phyloP scores from a whole-genome alignment of 1,139 yeast genomes.

The Taphrina betulina region DNA sequence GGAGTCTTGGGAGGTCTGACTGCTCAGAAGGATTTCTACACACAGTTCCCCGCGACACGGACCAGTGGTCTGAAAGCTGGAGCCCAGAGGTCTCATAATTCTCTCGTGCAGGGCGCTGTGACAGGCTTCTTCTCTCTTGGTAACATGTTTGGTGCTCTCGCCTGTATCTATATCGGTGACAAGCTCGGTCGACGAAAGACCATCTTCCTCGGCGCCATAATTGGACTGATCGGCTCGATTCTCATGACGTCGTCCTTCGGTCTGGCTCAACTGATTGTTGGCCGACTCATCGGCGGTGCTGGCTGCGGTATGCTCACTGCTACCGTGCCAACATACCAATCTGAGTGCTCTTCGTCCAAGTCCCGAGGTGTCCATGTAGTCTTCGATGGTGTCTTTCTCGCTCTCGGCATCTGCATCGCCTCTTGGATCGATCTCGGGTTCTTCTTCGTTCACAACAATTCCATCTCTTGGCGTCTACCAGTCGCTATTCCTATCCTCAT shows the following conservation, averaged over 20 bases:
- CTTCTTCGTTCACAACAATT: slow-evolving; percentile 48
- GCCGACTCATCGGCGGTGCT: slow-evolving; percentile 72
- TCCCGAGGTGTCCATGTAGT: slow-evolving; percentile 70
- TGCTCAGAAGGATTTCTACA: slow-evolving; percentile 56
- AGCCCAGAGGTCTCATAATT: slow-evolving; percentile 8
- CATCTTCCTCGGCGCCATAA: slow-evolving; percentile 57
- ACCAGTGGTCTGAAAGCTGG: slow-evolving; percentile 15
- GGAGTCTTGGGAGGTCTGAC: slow-evolving; percentile 74
- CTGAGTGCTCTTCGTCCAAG: slow-evolving; percentile 71
- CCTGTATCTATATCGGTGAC: slow-evolving; percentile 65
- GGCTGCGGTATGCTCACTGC: slow-evolving; percentile 80
- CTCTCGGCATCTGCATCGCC: slow-evolving; percentile 68
- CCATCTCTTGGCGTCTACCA: slow-evolving; percentile 52
- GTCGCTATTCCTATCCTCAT: slow-evolving; percentile 41
- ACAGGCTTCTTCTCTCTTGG: slow-evolving; percentile 74
- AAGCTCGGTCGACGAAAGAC: slow-evolving; percentile 64
- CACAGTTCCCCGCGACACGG: slow-evolving; percentile 46
- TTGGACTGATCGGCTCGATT: slow-evolving; percentile 64
- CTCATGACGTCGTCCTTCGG: slow-evolving; percentile 62
- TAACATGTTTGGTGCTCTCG: slow-evolving; percentile 66
- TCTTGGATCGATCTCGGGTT: slow-evolving; percentile 68
- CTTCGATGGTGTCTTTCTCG: slow-evolving; percentile 68
- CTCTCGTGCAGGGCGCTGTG: slow-evolving; percentile 56
- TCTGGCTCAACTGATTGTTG: slow-evolving; percentile 68
- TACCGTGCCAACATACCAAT: slow-evolving; percentile 78